Percentiles rank a stretch among this genome's conserved stretches.
phyloP scores from a whole-genome alignment of 208 protist species.

The Leishmania aethiopica region DNA sequence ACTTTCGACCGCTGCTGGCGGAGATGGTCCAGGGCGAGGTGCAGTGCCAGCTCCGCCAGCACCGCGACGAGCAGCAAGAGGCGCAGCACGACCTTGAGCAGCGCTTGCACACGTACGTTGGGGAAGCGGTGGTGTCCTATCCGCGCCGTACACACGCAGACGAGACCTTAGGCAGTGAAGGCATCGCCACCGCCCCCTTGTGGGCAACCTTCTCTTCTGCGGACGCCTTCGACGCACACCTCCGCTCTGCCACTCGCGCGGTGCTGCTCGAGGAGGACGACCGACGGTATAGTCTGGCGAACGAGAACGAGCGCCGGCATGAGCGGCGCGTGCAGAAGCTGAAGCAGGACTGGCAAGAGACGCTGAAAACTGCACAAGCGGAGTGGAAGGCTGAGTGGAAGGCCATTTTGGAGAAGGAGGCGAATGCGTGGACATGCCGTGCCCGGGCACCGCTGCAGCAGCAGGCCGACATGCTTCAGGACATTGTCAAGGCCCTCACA shows the following conservation, averaged over 20 bases:
- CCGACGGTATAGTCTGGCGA: slow-evolving; percentile 30
- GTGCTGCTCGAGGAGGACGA: slow-evolving; percentile 55
- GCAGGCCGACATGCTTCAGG: slow-evolving; percentile 33
- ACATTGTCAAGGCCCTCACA: slow-evolving; percentile 35
- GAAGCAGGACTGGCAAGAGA: slow-evolving; percentile 29
- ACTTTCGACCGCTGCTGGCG: slow-evolving; percentile 19
- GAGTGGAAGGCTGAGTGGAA: slow-evolving; percentile 22
- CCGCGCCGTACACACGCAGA: not conserved
- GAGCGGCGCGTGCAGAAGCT: slow-evolving; percentile 22
- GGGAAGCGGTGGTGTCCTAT: not conserved
- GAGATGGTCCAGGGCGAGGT: slow-evolving; percentile 20
- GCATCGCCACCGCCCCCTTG: not conserved
- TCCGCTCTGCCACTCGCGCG: slow-evolving; percentile 47
- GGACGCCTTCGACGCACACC: slow-evolving; percentile 55
- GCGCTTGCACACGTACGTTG: slow-evolving; percentile 19
- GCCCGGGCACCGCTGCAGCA: slow-evolving; percentile 25
- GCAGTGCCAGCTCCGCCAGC: slow-evolving; percentile 1
- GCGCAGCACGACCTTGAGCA: slow-evolving; percentile 18
- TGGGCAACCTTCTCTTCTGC: slow-evolving; percentile 29
- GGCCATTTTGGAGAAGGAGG: slow-evolving; percentile 18
- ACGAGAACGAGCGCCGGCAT: slow-evolving; percentile 31
- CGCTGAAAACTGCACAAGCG: slow-evolving; percentile 22
- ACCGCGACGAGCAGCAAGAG: slow-evolving; percentile 4
- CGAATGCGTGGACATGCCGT: slow-evolving; percentile 5
- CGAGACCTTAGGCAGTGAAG: not conserved